These are phyloP conservation scores for Myriosclerotinia curreyana DNA, from an alignment of 2,329 filamentous ascomycete species.

Conservation along the genomic window DNA sequence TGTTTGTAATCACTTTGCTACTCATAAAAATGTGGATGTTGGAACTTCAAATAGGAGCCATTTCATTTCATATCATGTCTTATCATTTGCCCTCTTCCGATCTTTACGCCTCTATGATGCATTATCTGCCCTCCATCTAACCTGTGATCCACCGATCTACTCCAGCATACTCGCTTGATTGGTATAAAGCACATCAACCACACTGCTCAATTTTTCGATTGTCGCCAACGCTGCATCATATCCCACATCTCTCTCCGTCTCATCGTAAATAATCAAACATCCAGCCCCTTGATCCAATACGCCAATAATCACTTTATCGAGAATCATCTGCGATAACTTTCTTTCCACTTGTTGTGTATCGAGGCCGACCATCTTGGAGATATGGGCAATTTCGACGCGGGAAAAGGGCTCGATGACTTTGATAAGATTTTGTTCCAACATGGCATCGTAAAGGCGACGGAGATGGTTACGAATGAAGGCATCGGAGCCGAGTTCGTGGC, in stretches of 20 bases:
- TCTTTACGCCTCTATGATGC: conserved; percentile 32
- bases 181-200: conserved; percentile 95
- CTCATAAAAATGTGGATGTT: not conserved
- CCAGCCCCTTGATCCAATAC: conserved; percentile 97
- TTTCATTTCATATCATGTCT: conserved; percentile 13
- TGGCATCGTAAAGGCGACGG: conserved; percentile 91
- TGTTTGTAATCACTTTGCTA: not conserved
- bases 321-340: conserved; percentile 98
- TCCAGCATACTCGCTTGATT: conserved; percentile 96
- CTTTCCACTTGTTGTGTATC: conserved; percentile 96
- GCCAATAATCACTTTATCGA: conserved; percentile 98
- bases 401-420: conserved; percentile 99
- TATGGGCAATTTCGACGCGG: conserved; percentile 92
- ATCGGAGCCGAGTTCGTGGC: conserved; percentile 90
- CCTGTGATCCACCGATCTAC: conserved; percentile 46
- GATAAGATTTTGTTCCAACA: conserved; percentile 99
- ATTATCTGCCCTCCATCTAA: conserved; percentile 23
- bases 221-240: conserved; percentile 94
- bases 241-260: conserved; percentile 86
- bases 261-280: conserved; percentile 94
- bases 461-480: conserved; percentile 97
- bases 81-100: conserved; percentile 15
- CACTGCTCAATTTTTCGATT: conserved; percentile 94
- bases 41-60: not conserved
- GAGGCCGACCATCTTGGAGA: conserved; percentile 95